Evolutionary conservation across 2,329 filamentous ascomycete genomes (phyloP).

Genomic region (Fusarium beomiforme): DNA sequence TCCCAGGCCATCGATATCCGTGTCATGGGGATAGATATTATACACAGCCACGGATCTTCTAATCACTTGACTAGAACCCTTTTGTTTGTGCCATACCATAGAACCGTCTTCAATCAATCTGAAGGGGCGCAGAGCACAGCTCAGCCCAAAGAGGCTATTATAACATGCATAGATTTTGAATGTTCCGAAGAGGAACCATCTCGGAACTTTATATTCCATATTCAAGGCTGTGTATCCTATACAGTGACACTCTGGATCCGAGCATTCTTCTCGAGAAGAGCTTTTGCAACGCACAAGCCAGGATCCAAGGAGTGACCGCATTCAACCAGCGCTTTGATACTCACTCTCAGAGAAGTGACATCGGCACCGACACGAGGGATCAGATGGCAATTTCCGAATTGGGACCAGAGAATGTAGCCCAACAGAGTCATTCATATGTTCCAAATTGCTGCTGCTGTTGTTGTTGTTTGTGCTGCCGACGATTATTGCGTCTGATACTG

Average conservation of each 20-base stretch:
- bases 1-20: accelerated
- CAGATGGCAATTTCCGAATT: accelerated
- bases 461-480: accelerated
- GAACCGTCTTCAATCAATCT: accelerated
- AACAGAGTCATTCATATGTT: accelerated
- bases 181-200: constrained; percentile 3
- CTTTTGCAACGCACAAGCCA: constrained; percentile 11
- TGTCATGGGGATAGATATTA: neutral
- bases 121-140: constrained; percentile 2
- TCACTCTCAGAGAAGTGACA: constrained; percentile 4
- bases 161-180: neutral
- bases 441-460: neutral
- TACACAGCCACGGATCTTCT: neutral
- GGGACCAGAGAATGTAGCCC: neutral
- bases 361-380: neutral
- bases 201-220: constrained; percentile 19
- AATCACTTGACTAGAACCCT: neutral
- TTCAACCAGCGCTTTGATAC: constrained; percentile 2
- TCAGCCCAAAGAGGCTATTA: neutral
- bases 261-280: neutral
- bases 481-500: no score
- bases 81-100: accelerated
- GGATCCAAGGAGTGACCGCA: constrained; percentile 5
- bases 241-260: neutral
- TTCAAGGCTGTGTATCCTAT: neutral